Base-by-base conservation (phyloP, 495 filamentous ascomycete genomes). In the Collariella sp. region DNA sequence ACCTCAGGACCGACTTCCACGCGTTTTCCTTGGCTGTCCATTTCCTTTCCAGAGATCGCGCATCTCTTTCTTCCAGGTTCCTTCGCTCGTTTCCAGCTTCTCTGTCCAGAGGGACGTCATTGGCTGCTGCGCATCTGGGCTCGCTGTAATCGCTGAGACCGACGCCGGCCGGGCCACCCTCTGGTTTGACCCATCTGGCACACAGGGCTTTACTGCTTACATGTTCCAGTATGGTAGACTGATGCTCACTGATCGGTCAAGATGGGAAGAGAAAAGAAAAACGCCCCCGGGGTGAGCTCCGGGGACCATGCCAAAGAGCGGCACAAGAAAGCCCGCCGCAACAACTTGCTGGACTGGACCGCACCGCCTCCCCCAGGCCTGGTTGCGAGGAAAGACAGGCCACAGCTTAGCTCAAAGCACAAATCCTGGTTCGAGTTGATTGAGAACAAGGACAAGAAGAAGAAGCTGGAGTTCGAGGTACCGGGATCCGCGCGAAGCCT, bases 361-460 rank as follows among this genome's bases (percentile, higher is more conserved):
- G 64, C 64, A 1, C 67, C 69, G 6, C 29, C 62, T n/a, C 68
- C 63, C 9, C 60, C 64, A 26, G 64, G 58, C 29, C 48, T 70
- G 41, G 57, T 57, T 38, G 69, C 66, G 2, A 57, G 55, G 29
- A 66, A 50, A 19, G 64, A 64, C 34, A 46, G 43, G 34, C 69
- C 69, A n/a, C 44, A 55, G 38, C 54, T 68, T 13, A 78, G 67
- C 43, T 66, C 71, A 44, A 79, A 76, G 57, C 71, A 79, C 59
- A 72, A 75, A 59, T 71, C 77, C 12, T 77, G 72, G 45, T 79
- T 76, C 52, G 78, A 81, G 59, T 71, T 75, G 41, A 68, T 78
- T 44, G 74, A 79, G 52, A 81, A 80, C 54, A 67, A 70, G 42
- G 72, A 79, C 43, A 79, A 76, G 67, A 80, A 81, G 63, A 76